These are phyloP conservation scores for Dothideomycetes sp. DNA, from an alignment of 2,329 filamentous ascomycete species.

Conservation along the genomic window DNA sequence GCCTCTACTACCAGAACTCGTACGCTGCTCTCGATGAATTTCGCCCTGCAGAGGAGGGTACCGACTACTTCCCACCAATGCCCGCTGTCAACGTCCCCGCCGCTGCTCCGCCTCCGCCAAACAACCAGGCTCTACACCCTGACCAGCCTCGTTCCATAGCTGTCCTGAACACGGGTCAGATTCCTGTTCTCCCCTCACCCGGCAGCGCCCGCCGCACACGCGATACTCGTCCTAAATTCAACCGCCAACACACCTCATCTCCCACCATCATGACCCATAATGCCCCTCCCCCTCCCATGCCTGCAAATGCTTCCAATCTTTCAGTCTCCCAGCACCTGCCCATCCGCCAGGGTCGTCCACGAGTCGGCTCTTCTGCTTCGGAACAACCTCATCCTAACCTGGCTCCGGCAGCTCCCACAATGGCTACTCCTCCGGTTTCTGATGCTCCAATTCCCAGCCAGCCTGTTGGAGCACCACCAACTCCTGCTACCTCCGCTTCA, in stretches of 20 bases:
- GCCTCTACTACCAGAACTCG: constrained; percentile 41
- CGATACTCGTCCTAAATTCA: constrained; percentile 47
- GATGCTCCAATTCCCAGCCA: constrained; percentile 22
- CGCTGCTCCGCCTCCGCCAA: constrained; percentile 25
- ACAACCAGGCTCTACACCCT: constrained; percentile 31
- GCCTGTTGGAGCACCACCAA: constrained; percentile 24
- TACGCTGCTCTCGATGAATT: constrained; percentile 54
- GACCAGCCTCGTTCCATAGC: constrained; percentile 60
- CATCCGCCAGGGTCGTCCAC: constrained; percentile 25
- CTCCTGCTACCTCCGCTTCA: constrained; percentile 20
- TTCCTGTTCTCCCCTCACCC: constrained; percentile 74
- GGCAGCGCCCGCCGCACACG: constrained; percentile 47
- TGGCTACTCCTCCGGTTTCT: constrained; percentile 45
- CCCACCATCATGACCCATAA: constrained; percentile 56
- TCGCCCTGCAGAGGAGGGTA: constrained; percentile 57
- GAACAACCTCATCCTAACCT: constrained; percentile 36
- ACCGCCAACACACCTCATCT: constrained; percentile 69
- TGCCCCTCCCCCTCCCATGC: constrained; percentile 20
- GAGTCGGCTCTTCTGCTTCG: constrained; percentile 34
- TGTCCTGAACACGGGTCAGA: constrained; percentile 68
- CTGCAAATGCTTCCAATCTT: constrained; percentile 23
- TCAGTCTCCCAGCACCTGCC: constrained; percentile 32
- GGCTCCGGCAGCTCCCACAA: constrained; percentile 38
- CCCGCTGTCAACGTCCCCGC: constrained; percentile 35
- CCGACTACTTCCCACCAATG: constrained; percentile 78